A percentile compares a stretch with the other conserved stretches of the same genome.
These are phyloP conservation scores for Scytalidium sp. DNA, from an alignment of 2,329 filamentous ascomycete species.

Conservation along the genomic window DNA sequence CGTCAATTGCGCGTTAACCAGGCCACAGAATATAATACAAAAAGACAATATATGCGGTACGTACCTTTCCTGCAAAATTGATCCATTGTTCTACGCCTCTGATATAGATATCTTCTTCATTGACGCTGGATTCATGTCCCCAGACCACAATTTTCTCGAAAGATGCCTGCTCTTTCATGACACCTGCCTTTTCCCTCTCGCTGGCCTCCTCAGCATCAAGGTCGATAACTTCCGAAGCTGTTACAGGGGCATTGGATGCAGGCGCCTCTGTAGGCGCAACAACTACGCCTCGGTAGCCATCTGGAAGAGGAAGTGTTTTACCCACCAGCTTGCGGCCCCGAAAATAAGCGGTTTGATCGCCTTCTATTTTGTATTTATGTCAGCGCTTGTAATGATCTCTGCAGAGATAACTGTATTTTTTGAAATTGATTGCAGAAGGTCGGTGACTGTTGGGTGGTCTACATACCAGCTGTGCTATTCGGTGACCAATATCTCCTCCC, in stretches of 20 bases:
- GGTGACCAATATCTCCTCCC: slow-evolving; percentile 70
- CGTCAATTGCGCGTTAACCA: background rate
- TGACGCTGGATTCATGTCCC: slow-evolving; percentile 70
- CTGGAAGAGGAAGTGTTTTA: slow-evolving; percentile 62
- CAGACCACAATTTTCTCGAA: slow-evolving; percentile 82
- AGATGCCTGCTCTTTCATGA: slow-evolving; percentile 58
- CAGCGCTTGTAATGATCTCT: slow-evolving; percentile 1
- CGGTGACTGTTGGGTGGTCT: slow-evolving; percentile 23
- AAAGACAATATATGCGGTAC: slow-evolving; percentile 4
- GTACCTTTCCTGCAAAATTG: slow-evolving; percentile 64
- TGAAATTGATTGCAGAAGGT: background rate
- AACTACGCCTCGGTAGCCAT: slow-evolving; percentile 67
- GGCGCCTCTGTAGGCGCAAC: slow-evolving; percentile 43
- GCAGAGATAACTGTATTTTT: background rate
- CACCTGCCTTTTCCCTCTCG: slow-evolving; percentile 43
- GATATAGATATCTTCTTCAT: slow-evolving; percentile 66
- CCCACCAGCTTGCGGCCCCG: slow-evolving; percentile 78
- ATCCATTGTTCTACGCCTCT: slow-evolving; percentile 81
- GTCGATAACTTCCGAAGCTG: slow-evolving; percentile 22
- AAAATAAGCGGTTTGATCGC: slow-evolving; percentile 61
- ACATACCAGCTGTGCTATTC: slow-evolving; percentile 37
- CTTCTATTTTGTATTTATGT: slow-evolving; percentile 37
- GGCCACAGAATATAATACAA: too few species aligned
- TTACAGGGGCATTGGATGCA: slow-evolving; percentile 30
- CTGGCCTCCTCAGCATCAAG: slow-evolving; percentile 43